Conservation (phyloP, 345 rosid genomes). For the Hibiscus tridactylites region DNA sequence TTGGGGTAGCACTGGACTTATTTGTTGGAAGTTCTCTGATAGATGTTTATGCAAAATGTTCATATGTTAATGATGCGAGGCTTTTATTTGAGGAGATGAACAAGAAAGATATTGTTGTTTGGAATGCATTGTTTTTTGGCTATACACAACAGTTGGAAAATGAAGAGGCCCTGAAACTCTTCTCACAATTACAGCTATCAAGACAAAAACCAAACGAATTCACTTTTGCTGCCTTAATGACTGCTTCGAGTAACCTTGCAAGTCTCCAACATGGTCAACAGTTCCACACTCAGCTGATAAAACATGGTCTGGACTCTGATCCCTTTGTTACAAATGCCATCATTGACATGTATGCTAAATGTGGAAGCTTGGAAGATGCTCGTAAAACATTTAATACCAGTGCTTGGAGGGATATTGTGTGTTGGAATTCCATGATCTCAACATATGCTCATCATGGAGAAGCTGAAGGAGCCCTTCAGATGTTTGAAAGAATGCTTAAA, state of each 20-base stretch:
- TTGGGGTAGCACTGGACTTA: slow-evolving; percentile 36
- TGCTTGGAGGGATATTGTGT: slow-evolving; percentile 37
- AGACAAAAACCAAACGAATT: slow-evolving; percentile 44
- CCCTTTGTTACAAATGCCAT: slow-evolving; percentile 50
- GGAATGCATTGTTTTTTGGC: slow-evolving; percentile 75
- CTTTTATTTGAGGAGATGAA: slow-evolving; percentile 51
- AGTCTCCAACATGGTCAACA: slow-evolving; percentile 57
- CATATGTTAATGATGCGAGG: slow-evolving; percentile 46
- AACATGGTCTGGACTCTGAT: slow-evolving; percentile 38
- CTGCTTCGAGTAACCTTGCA: slow-evolving; percentile 57
- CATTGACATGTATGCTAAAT: slow-evolving; percentile 72
- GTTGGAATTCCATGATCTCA: slow-evolving; percentile 72
- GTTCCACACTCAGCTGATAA: slow-evolving; percentile 49
- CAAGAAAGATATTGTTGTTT: slow-evolving; percentile 61
- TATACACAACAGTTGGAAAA: slow-evolving; percentile 50
- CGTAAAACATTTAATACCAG: slow-evolving; percentile 33
- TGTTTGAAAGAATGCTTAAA: slow-evolving; percentile 45
- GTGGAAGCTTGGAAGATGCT: slow-evolving; percentile 62
- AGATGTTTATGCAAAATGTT: slow-evolving; percentile 59
- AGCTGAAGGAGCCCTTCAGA: slow-evolving; percentile 42
- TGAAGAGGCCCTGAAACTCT: slow-evolving; percentile 61
- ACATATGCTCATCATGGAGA: slow-evolving; percentile 68
- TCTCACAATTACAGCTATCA: slow-evolving; percentile 36
- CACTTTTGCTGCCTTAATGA: slow-evolving; percentile 55
- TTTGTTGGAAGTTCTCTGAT: slow-evolving; percentile 59